Base-by-base conservation (phyloP, 257 asterid genomes). In the Primulina huaijiensis region DNA sequence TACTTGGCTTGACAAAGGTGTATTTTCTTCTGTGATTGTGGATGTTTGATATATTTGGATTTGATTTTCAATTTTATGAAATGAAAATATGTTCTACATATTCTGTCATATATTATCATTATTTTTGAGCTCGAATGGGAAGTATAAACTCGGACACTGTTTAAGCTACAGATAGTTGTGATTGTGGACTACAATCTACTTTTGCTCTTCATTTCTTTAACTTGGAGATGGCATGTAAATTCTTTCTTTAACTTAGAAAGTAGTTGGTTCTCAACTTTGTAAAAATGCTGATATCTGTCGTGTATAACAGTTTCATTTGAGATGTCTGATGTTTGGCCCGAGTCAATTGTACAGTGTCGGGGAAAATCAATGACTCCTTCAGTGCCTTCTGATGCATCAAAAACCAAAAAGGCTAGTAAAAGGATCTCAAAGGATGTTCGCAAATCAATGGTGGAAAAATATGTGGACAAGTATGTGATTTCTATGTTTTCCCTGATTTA, bases 341-440 rank as follows among this genome's bases (percentile, higher is more conserved):
- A 77, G 27, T 77, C 82, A 20, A 74, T 34, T 27, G 38, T 67
- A 60, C 78, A 38, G 79, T 67, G 80, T 65, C 34, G 68, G 55
- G 73, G 81, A 37, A 78, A 63, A 74, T 85, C 87, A 40, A 75
- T 74, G 79, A 78, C 87, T 23, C 78, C 80, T 67, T 60, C 82
- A 59, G 80, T 76, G 78, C 72, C 76, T 66, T 73, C 90, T 52
- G 82, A 79, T 66, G 52, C 46, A 6, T 46, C 65, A 53, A 82
- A 70, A 71, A 60, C 56, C 5, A 77, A 63, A 68, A 83, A 75
- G 81, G 11, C 75, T 23, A 72, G 20, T 71, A 78, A 71, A 79
- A 88, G 76, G 80, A 40, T 86, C 67, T 40, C 90, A 25, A 88
- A 63, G 74, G 80, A 67, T 60, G 91, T 83, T 62, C 86, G 97